Percentiles rank a stretch among this genome's conserved stretches.
Conservation (phyloP, 164 flowering plant genomes). For the Aristolochia californica region DNA sequence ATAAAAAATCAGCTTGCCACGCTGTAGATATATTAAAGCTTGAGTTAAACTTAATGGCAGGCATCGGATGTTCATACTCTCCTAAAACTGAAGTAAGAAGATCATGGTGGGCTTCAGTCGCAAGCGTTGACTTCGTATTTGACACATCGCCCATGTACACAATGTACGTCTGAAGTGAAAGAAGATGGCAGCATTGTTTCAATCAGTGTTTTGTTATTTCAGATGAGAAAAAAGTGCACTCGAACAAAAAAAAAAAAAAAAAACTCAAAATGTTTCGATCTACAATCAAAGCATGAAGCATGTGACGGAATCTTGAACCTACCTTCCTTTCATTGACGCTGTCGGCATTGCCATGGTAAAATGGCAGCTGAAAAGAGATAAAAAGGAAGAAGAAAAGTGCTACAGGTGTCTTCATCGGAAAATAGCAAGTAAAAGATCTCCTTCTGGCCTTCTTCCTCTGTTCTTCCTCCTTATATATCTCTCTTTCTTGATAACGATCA, state of each 20-base stretch:
- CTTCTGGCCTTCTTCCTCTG: too few relatives aligned
- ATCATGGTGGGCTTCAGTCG: background rate
- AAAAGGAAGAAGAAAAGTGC: background rate
- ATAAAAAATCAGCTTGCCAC: background rate
- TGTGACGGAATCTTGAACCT: background rate
- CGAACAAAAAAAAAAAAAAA: background rate
- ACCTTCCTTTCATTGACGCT: background rate
- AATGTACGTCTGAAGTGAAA: constrained; percentile 7
- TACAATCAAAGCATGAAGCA: background rate
- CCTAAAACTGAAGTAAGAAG: constrained; percentile 2
- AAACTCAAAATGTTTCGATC: background rate
- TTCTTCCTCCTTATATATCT: too few relatives aligned
- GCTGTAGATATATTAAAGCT: background rate
- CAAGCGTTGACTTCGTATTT: background rate
- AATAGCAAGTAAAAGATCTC: too few relatives aligned
- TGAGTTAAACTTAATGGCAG: background rate
- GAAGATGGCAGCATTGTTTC: too few relatives aligned
- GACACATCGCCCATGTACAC: constrained; percentile 11
- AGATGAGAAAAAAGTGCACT: too few relatives aligned
- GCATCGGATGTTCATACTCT: constrained; percentile 4
- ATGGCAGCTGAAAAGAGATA: background rate
- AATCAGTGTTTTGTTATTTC: too few relatives aligned
- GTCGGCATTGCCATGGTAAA: background rate
- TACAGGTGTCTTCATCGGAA: too few relatives aligned
- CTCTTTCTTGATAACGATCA: too few relatives aligned